phyloP scores from a whole-genome alignment of 345 rosid species.

The Pistacia vera region DNA sequence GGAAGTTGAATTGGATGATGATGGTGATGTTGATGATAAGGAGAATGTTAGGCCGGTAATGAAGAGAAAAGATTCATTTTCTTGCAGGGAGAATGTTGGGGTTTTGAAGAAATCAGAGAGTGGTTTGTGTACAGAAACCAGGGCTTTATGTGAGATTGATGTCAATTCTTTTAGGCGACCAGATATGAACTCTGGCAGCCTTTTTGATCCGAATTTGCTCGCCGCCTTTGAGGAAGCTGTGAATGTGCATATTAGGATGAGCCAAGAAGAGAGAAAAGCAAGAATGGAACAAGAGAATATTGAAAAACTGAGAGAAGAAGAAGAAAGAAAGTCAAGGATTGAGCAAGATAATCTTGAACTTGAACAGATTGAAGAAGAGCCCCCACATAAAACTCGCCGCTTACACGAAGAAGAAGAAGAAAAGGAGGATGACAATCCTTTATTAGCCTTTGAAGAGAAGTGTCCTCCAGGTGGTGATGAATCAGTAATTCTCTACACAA shows the following conservation, averaged over 20 bases:
- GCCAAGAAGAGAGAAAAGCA: constrained; percentile 40
- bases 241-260: constrained; percentile 37
- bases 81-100: constrained; percentile 20
- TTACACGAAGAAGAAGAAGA: constrained; percentile 21
- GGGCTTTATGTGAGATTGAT: constrained; percentile 50
- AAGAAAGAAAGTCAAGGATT: constrained; percentile 24
- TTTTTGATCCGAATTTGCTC: constrained; percentile 77
- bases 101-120: constrained; percentile 21
- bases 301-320: constrained; percentile 25
- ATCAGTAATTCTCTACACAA: constrained; percentile 71
- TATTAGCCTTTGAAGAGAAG: constrained; percentile 48
- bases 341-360: constrained; percentile 22
- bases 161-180: constrained; percentile 65
- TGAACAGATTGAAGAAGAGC: constrained; percentile 31
- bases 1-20: constrained; percentile 26
- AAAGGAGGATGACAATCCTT: constrained; percentile 30
- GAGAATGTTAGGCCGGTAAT: constrained; percentile 58
- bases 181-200: constrained; percentile 63
- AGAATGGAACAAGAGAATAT: constrained; percentile 30
- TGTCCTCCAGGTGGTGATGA: constrained; percentile 80
- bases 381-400: constrained; percentile 44
- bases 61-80: constrained; percentile 10
- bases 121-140: constrained; percentile 18
- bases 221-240: constrained; percentile 70
- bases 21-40: constrained; percentile 28